A percentile compares a stretch with the other conserved stretches of the same genome.
Evolutionary conservation across 2,329 filamentous ascomycete genomes (phyloP).

Genomic region (Penicillium sp.): DNA sequence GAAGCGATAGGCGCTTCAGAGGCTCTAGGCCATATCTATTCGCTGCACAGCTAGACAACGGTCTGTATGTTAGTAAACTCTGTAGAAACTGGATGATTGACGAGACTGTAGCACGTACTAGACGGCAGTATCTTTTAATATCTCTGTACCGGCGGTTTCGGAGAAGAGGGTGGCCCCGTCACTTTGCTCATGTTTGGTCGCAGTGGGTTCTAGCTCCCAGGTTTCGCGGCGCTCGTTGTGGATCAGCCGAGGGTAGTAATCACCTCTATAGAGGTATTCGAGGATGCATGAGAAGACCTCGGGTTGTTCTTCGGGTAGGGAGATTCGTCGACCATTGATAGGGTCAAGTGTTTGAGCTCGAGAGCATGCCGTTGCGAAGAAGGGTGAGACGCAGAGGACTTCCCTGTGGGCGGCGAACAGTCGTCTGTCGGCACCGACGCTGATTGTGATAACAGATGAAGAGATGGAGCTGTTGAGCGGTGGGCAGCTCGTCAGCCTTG

Average conservation of each 20-base stretch:
- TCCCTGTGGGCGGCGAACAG: constrained; percentile 93
- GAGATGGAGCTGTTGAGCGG: constrained; percentile 55
- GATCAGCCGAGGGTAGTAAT: constrained; percentile 83
- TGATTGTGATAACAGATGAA: constrained; percentile 77
- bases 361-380: constrained; percentile 71
- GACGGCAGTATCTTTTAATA: constrained; percentile 87
- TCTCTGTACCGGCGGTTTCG: constrained; percentile 65
- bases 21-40: constrained; percentile 83
- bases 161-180: constrained; percentile 73
- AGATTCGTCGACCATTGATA: constrained; percentile 68
- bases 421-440: constrained; percentile 79
- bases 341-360: constrained; percentile 59
- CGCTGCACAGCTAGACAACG: constrained; percentile 68
- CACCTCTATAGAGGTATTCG: constrained; percentile 91
- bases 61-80: background rate
- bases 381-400: constrained; percentile 76
- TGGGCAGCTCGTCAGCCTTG: background rate
- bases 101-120: constrained; percentile 58
- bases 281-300: constrained; percentile 90
- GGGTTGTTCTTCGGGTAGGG: constrained; percentile 82
- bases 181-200: constrained; percentile 46
- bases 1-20: constrained; percentile 80
- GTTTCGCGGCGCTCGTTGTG: constrained; percentile 81
- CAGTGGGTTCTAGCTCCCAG: constrained; percentile 77
- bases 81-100: background rate